Conservation (phyloP, 148 eudicot genomes). For the Polygonum aviculare region DNA sequence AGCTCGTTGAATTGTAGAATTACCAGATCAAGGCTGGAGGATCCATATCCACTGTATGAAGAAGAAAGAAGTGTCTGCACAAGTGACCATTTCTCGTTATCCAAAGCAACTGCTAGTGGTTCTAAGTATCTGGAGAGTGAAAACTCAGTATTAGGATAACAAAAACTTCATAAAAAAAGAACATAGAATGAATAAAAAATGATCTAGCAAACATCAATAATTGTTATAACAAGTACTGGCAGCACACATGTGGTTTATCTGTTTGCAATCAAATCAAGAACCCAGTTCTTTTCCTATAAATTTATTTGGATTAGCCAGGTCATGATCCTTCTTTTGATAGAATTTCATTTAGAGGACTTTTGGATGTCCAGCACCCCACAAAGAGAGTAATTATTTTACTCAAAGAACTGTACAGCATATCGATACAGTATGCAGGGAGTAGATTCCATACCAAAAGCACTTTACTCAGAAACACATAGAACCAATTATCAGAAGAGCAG, state of each 20-base stretch:
- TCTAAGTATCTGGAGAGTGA: slow-evolving; percentile 64
- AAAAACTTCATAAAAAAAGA: neutral
- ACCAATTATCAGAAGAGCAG: neutral
- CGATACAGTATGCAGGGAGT: neutral
- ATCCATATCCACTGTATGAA: slow-evolving; percentile 88
- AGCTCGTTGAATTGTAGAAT: neutral
- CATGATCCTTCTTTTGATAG: neutral
- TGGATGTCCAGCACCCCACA: neutral
- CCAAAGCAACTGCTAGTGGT: slow-evolving; percentile 89
- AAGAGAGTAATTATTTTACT: neutral
- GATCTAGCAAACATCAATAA: neutral
- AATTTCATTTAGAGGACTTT: neutral
- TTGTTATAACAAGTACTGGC: neutral
- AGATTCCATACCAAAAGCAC: neutral
- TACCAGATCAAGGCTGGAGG: slow-evolving; percentile 80
- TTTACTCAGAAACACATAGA: neutral
- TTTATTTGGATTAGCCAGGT: neutral
- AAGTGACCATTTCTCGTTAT: slow-evolving; percentile 87
- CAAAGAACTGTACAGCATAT: neutral
- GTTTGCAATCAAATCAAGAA: neutral
- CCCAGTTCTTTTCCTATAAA: neutral
- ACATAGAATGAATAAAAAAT: neutral
- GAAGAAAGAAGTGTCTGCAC: slow-evolving; percentile 90
- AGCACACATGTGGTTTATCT: neutral
- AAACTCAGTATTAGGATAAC: neutral